A percentile compares a stretch with the other conserved stretches of the same genome.
Conservation (phyloP, 1,139 yeast species). For the Pneumocystis carinii region DNA sequence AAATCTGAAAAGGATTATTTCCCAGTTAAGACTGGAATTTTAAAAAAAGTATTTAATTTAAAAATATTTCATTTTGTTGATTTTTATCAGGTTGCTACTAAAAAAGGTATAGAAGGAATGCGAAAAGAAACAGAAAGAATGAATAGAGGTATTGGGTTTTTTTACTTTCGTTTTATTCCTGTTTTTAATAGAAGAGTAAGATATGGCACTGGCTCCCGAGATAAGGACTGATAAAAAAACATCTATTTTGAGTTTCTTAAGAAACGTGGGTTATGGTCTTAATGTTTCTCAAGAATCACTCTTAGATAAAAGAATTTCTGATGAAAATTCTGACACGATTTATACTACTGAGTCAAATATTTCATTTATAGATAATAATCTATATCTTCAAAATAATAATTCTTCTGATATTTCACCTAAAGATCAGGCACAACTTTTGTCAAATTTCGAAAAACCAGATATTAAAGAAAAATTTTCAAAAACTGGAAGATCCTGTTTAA, state of each 20-base stretch:
- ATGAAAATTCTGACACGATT: conserved; percentile 8
- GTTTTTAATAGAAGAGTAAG: conserved; percentile 3
- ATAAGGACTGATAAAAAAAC: conserved; percentile 16
- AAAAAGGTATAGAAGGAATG: conserved; percentile 22
- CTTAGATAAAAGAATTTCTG: not conserved
- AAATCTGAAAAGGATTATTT: not conserved
- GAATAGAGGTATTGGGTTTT: conserved; percentile 18
- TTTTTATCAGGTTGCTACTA: conserved; percentile 5
- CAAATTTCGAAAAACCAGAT: not conserved
- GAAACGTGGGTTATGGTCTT: not conserved
- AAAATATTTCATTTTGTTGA: not conserved
- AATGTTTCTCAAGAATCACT: not conserved
- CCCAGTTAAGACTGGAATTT: not conserved
- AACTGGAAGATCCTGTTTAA: not conserved
- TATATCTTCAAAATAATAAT: not conserved
- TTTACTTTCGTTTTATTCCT: not conserved
- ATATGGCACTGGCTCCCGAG: conserved; percentile 20
- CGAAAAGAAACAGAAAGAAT: conserved; percentile 22
- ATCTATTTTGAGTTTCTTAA: conserved; percentile 17
- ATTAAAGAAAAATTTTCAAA: not conserved
- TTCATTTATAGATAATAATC: not conserved
- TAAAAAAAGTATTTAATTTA: not conserved
- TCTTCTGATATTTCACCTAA: conserved; percentile 4
- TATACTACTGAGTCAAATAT: conserved; percentile 1
- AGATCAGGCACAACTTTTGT: not conserved